These are phyloP conservation scores for Nepenthes gracilis DNA, from an alignment of 148 eudicot species.

Conservation along the genomic window DNA sequence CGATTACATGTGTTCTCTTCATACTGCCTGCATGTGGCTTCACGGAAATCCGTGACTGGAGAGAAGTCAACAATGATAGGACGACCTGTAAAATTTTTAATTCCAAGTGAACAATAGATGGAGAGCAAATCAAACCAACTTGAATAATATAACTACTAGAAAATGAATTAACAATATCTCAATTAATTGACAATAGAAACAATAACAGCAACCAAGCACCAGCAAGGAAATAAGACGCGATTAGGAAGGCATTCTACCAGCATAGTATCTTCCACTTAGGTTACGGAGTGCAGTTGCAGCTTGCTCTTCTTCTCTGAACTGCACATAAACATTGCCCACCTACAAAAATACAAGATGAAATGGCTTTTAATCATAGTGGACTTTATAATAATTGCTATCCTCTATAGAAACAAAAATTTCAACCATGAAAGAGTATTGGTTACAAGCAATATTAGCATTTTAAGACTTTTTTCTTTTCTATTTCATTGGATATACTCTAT, in stretches of 20 bases:
- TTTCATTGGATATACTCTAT: no score
- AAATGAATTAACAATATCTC: not conserved
- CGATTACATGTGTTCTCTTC: constrained; percentile 93
- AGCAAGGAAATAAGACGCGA: not conserved
- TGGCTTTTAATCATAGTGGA: not conserved
- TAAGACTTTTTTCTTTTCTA: no score
- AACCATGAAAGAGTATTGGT: no score
- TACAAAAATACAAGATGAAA: constrained; percentile 11
- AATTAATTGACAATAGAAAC: no score
- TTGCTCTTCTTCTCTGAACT: constrained; percentile 83
- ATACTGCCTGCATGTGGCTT: constrained; percentile 92
- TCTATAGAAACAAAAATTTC: no score
- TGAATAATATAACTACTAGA: not conserved
- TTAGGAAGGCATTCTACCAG: constrained; percentile 30
- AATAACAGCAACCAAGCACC: no score
- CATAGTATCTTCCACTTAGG: constrained; percentile 77
- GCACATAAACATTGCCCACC: constrained; percentile 97
- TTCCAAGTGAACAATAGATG: not conserved
- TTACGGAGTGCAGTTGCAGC: constrained; percentile 67
- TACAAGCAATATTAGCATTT: no score
- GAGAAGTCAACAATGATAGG: constrained; percentile 94
- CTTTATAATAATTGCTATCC: no score
- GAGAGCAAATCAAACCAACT: not conserved
- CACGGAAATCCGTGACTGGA: constrained; percentile 97
- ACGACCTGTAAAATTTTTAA: constrained; percentile 37